Evolutionary conservation across 805 yeast species (phyloP).

Genomic region (Wickerhamomyces xylosicus): DNA sequence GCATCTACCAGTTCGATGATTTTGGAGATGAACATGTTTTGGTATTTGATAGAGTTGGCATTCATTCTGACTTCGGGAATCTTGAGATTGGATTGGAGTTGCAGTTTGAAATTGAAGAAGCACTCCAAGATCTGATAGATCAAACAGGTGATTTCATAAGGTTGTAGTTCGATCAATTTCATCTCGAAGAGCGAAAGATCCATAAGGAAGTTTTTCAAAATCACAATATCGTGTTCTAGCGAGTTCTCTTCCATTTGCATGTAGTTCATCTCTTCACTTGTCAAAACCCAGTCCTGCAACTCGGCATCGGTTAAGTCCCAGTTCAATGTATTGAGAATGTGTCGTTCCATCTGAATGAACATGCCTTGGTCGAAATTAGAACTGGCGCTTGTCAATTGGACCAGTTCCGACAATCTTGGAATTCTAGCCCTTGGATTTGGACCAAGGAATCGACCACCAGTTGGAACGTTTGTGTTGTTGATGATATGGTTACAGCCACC

Average conservation of each 20-base stretch:
- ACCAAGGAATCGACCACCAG: constrained; percentile 53
- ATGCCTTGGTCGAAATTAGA: constrained; percentile 50
- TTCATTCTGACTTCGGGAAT: constrained; percentile 6
- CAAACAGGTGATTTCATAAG: constrained; percentile 17
- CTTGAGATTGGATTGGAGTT: constrained; percentile 9
- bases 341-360: constrained; percentile 83
- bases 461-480: constrained; percentile 34
- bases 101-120: constrained; percentile 1
- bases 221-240: constrained; percentile 21
- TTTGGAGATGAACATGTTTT: constrained; percentile 6
- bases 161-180: constrained; percentile 30
- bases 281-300: constrained; percentile 35
- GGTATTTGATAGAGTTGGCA: constrained; percentile 5
- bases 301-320: constrained; percentile 69
- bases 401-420: constrained; percentile 64
- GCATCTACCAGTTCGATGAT: constrained; percentile 6
- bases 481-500: constrained; percentile 66
- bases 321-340: constrained; percentile 57
- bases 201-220: constrained; percentile 37
- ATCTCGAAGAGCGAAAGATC: constrained; percentile 39
- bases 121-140: constrained; percentile 11
- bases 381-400: constrained; percentile 42
- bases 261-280: constrained; percentile 32
- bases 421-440: constrained; percentile 69
- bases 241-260: constrained; percentile 26